Evolutionary conservation across 306 rosid species (phyloP), one percentile per base, ranked within the genome.

Genomic region (Rubus parviflorus): DNA sequence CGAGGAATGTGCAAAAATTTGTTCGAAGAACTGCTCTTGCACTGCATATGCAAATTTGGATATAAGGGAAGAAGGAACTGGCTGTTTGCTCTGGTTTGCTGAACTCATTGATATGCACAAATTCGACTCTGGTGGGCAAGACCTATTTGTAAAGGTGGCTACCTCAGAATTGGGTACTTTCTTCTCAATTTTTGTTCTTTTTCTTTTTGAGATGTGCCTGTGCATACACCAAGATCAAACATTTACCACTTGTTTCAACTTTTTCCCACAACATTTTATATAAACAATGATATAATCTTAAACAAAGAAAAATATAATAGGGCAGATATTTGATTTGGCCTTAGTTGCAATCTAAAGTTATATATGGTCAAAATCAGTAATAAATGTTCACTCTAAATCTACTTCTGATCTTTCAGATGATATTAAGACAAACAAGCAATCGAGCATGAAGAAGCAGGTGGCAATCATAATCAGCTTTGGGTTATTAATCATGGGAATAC

Each of bases 61-160:
- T 81, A 70, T 76, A 8, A 77, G 82, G 10, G 90, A 70, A 69
- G 80, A 35, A 8, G 93, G 91, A 3, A 86, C 81, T 75, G 96
- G 96, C 4, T 91, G 93, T 61, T 75, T 69, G 30, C 63, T 84
- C 23, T 87, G 93, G 92, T 86, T 75, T 77, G 78, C 80, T 73
- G 85, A 76, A n/a, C 86, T 88, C 8, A 48, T 20, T 12, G 89
- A 89, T 68, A 54, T 89, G 0, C 81, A 73, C 54, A 68, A 84
- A 46, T 52, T 86, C n/a, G 7, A 74, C 1, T 38, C 41, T 8
- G 52, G 49, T 47, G 84, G 79, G 20, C 74, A 70, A 12, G 85
- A 84, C 72, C 72, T 86, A 1, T 86, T 80, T 67, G 43, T 89
- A 38, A 74, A 88, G 61, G 70, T 78, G 74, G 68, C 66, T 17